phyloP scores from a whole-genome alignment of 768 basidiomycete genomes.

The Hericium erinaceus region DNA sequence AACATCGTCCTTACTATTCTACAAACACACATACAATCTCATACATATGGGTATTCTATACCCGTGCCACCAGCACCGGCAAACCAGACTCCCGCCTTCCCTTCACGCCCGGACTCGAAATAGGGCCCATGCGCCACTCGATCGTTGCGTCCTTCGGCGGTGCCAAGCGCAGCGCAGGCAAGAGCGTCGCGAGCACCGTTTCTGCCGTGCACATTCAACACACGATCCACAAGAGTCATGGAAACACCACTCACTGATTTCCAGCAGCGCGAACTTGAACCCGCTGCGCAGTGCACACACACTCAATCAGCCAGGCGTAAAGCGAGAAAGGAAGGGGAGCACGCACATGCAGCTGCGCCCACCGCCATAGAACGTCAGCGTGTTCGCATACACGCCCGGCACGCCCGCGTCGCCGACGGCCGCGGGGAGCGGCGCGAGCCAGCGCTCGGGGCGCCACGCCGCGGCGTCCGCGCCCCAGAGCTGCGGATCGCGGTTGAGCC shows the following conservation, averaged over 20 bases:
- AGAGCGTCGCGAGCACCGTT: neutral
- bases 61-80: neutral
- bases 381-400: slow-evolving; percentile 1
- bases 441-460: slow-evolving; percentile 4
- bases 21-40: too few species aligned
- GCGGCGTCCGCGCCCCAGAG: slow-evolving; percentile 5
- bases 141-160: neutral
- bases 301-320: neutral
- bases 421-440: neutral
- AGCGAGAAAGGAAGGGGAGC: neutral
- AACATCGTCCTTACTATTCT: too few species aligned
- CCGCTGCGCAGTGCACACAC: neutral
- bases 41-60: too few species aligned
- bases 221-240: neutral
- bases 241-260: neutral
- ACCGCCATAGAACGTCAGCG: neutral
- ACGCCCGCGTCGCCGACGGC: neutral
- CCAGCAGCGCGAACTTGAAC: neutral
- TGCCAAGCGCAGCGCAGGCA: neutral
- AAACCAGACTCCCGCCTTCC: neutral
- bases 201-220: neutral
- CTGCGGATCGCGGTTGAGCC: neutral
- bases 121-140: neutral
- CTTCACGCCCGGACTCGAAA: neutral
- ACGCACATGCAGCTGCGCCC: neutral